Base-by-base conservation (phyloP, 2,329 filamentous ascomycete species). In the Phaeomoniella chlamydospora region DNA sequence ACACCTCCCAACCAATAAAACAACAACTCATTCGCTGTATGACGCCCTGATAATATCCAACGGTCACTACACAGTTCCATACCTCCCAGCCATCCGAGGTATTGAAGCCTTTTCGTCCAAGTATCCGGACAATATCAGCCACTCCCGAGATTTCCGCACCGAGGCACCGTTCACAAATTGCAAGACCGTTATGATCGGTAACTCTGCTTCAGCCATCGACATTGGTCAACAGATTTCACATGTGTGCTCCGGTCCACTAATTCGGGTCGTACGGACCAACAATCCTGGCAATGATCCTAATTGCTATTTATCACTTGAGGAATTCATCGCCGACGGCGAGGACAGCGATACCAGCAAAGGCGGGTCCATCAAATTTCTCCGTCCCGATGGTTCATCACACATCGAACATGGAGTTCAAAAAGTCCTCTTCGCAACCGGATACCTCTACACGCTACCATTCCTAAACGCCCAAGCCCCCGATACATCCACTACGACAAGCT, bases 361-460 rank as follows among this genome's bases (percentile, higher is more conserved):
- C n/a, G n/a, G n/a, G n/a, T n/a, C n/a, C n/a, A n/a, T n/a, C n/a
- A 50, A 62, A 0, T 56, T 67, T 3, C 59, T 69, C 35, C 67
- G 74, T 42, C 75, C 70, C 3, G 68, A 84, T 47, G 80, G 79
- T 2, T 64, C 64, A 0, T n/a, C n/a, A n/a, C n/a, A n/a, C n/a
- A 50, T 78, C 6, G 80, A 85, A 49, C 59, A 59, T 3, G 62
- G 76, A 19, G 57, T 96, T 38, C 87, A 94, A 49, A 70, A 74
- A 1, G 61, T 94, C 4, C 53, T 96, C 17, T 94, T 88, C 56
- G 87, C 83, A 53, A 94, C 88, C 0, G 88, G 88, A 0, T 96
- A 92, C 49, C 72, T 93, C 38, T 94, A 83, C 57, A 77, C 78
- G 4, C 81, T 80, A 39, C 85, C 86, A 0, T 94, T 94, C 49